Evolutionary conservation across 2,329 filamentous ascomycete species (phyloP), one percentile per base, ranked within the genome.

Genomic region (Penicillium oxalicum): DNA sequence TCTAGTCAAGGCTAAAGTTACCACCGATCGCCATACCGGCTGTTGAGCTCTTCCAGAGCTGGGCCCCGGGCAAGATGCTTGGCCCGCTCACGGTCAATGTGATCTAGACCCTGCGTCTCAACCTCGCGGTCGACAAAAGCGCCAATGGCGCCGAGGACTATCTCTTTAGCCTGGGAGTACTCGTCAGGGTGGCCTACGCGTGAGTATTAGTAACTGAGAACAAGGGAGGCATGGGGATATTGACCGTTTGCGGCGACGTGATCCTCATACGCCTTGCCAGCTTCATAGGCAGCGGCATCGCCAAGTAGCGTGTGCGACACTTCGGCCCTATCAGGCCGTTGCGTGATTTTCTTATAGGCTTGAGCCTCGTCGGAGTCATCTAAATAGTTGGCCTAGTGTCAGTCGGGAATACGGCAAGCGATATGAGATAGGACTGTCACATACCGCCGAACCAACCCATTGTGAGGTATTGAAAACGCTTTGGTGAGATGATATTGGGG

Each of bases 181-280:
- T 75, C 77, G 52, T 87, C 80, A 9, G 79, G 69, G 75, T 88
- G 80, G 70, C 85, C 83, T 86, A 4, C 29, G 4, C 12, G 25
- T 11, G 36, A 27, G 9, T 26, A 29, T 11, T 18, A 29, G 0
- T 18, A 5, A 5, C 3, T 5, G n/a, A n/a, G 9, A 26, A 12
- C 8, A 8, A 13, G 13, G 1, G 36, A 9, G 38, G 1, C 27
- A 18, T 4, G 11, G n/a, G 24, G 26, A 4, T 6, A 29, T 37
- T 6, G 61, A 82, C 83, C 87, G 62, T 88, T 77, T 40, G 70
- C 71, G 58, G 83, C 82, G 71, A 89, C 85, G 61, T 80, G 77
- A 63, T 89, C 80, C 71, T 91, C 87, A 62, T 85, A 91, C 28
- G 84, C 74, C 76, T 89, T 88, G 78, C 91, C 86, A 60, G 84